Conservation (phyloP, 73 alveolate species). For the Loxodes magnus region DNA sequence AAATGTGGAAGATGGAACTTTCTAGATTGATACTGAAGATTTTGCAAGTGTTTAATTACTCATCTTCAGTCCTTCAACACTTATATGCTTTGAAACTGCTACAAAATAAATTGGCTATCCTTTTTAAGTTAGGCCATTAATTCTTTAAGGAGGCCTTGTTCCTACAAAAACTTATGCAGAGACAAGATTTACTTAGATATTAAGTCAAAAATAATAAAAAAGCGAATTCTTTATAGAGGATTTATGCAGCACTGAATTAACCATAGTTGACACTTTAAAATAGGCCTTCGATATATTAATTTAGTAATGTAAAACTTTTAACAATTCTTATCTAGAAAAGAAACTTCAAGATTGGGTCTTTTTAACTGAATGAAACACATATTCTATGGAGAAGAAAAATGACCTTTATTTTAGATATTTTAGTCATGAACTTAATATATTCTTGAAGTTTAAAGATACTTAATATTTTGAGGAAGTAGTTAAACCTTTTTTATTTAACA, state of each 20-base stretch:
- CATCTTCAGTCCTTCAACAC: background rate
- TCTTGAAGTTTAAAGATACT: constrained; percentile 51
- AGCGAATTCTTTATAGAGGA: constrained; percentile 11
- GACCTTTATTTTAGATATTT: constrained; percentile 34
- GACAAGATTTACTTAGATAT: background rate
- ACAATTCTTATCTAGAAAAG: constrained; percentile 7
- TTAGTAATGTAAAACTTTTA: constrained; percentile 19
- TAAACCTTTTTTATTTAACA: constrained; percentile 35
- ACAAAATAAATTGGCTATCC: background rate
- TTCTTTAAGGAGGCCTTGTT: background rate
- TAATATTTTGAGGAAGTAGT: constrained; percentile 46
- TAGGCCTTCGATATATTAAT: constrained; percentile 24
- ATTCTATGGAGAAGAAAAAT: constrained; percentile 39
- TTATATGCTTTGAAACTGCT: background rate
- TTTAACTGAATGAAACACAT: constrained; percentile 33
- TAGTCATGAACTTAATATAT: constrained; percentile 62
- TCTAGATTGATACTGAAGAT: constrained; percentile 8
- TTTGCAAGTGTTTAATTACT: constrained; percentile 1
- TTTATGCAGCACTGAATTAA: constrained; percentile 8
- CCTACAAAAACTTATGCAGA: background rate
- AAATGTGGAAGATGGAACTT: constrained; percentile 10
- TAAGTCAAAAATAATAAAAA: too few species aligned
- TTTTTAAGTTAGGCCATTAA: background rate
- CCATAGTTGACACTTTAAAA: constrained; percentile 19
- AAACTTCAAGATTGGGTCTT: constrained; percentile 24